These are phyloP conservation scores for Solanum chilense DNA, from an alignment of 257 asterid genomes.

Conservation along the genomic window DNA sequence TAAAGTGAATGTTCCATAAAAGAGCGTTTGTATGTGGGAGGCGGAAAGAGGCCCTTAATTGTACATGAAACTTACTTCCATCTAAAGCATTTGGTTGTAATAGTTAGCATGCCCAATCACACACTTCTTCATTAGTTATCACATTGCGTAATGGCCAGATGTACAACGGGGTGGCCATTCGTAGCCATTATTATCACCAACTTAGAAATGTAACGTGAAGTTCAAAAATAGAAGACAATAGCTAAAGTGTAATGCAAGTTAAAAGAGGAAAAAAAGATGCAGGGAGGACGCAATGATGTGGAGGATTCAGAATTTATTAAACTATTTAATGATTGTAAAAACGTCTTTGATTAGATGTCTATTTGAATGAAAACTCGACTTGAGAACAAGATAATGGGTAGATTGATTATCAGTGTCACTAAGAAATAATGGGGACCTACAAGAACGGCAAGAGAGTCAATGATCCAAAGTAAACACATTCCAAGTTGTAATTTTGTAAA, in stretches of 20 bases:
- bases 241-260: not conserved
- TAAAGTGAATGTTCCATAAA: not conserved
- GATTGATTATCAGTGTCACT: not conserved
- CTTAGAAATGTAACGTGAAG: not conserved
- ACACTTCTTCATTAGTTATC: not conserved
- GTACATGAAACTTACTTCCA: not conserved
- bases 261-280: not conserved
- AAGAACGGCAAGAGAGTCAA: not conserved
- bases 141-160: not conserved
- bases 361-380: not conserved
- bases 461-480: not conserved
- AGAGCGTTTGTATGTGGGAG: not conserved
- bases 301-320: not conserved
- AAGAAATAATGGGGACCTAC: not conserved
- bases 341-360: not conserved
- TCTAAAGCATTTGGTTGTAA: not conserved
- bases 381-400: not conserved
- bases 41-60: not conserved
- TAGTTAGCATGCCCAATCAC: not conserved
- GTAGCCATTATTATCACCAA: not conserved
- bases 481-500: not conserved
- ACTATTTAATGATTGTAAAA: not conserved
- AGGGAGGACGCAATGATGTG: not conserved
- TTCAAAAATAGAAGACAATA: not conserved
- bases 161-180: not conserved